These are phyloP conservation scores for Plantago elongata DNA, from an alignment of 257 asterid species.

Conservation along the genomic window DNA sequence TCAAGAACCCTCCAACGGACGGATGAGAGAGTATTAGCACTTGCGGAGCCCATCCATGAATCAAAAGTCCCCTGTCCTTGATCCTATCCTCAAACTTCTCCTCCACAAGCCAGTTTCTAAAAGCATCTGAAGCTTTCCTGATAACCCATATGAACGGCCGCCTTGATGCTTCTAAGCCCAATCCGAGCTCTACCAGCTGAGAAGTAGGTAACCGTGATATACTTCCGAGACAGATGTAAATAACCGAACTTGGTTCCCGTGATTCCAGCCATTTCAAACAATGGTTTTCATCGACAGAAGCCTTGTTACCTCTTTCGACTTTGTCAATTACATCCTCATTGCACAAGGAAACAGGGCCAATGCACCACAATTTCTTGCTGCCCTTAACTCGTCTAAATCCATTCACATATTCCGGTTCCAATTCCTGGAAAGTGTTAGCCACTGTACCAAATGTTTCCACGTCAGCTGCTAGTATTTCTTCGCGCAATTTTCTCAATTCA, in stretches of 20 bases:
- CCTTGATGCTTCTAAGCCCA: constrained; percentile 37
- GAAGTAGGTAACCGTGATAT: constrained; percentile 26
- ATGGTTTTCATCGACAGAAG: constrained; percentile 21
- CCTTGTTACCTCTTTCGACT: constrained; percentile 33
- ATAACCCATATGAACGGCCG: constrained; percentile 45
- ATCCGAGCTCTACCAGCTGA: constrained; percentile 41
- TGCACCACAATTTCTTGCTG: constrained; percentile 29
- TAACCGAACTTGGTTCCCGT: constrained; percentile 23
- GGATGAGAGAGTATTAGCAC: constrained; percentile 43
- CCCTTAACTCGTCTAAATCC: constrained; percentile 24
- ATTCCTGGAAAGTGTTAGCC: constrained; percentile 41
- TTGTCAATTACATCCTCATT: constrained; percentile 25
- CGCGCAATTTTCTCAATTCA: not conserved
- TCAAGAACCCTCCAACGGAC: constrained; percentile 45
- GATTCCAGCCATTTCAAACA: constrained; percentile 45
- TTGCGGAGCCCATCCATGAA: constrained; percentile 60
- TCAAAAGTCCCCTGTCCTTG: constrained; percentile 26
- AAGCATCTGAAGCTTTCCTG: constrained; percentile 28
- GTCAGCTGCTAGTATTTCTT: constrained; percentile 30
- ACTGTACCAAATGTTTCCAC: constrained; percentile 31
- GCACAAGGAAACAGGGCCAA: constrained; percentile 47
- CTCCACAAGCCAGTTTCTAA: constrained; percentile 37
- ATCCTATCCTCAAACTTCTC: constrained; percentile 41
- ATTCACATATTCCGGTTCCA: constrained; percentile 37
- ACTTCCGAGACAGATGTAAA: constrained; percentile 56